Conservation (phyloP, 2,329 filamentous ascomycete genomes). For the Ophiosphaerella korrae region DNA sequence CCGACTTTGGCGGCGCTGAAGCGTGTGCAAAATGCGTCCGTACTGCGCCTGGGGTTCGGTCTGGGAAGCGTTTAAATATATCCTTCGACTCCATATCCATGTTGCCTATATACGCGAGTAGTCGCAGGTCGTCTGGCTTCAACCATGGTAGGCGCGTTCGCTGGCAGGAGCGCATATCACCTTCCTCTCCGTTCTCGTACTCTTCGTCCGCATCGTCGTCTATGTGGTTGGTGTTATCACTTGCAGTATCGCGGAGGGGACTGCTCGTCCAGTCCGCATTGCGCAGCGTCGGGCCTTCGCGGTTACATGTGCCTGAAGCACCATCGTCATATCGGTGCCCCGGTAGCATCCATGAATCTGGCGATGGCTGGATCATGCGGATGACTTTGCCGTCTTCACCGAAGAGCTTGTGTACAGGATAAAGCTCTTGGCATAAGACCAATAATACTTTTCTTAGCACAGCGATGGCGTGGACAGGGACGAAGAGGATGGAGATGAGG, state of each 20-base stretch:
- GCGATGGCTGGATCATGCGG: not conserved
- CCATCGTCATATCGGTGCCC: constrained; percentile 12
- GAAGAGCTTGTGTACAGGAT: constrained; percentile 12
- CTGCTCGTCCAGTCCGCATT: not conserved
- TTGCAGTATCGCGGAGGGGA: constrained; percentile 7
- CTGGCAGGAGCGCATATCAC: no score
- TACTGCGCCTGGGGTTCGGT: constrained; percentile 6
- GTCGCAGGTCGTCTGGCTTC: no score
- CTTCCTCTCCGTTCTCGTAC: no score
- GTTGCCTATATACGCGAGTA: constrained; percentile 3
- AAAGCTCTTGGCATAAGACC: no score
- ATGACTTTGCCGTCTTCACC: constrained; percentile 8
- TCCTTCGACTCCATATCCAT: constrained; percentile 12
- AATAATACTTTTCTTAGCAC: no score
- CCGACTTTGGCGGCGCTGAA: not conserved
- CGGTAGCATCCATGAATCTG: constrained; percentile 15
- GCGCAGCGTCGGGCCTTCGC: no score
- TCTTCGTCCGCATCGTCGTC: not conserved
- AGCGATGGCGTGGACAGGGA: no score
- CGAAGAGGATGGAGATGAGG: no score
- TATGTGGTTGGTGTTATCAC: not conserved
- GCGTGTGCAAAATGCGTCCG: constrained; percentile 4
- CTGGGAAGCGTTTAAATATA: constrained; percentile 11
- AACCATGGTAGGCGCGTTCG: no score
- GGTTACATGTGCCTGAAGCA: not conserved